Conservation (phyloP, 208 protist species). For the Leishmania guyanensis region DNA sequence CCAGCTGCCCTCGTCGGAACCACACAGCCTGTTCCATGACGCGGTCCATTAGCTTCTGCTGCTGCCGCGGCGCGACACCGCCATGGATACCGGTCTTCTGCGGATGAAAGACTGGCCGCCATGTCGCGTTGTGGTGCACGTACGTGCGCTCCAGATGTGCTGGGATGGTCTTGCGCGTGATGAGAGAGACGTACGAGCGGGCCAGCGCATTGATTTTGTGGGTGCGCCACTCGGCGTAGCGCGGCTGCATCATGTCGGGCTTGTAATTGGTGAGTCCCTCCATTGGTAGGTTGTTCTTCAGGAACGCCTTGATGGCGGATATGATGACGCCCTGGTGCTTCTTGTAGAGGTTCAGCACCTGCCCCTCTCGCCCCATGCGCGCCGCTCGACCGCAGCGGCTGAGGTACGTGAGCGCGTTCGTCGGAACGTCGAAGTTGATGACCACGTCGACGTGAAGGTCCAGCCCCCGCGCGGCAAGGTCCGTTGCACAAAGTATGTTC, state of each 20-base stretch:
- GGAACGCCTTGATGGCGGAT: constrained; percentile 60
- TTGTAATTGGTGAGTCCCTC: constrained; percentile 75
- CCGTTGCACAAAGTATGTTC: constrained; percentile 91
- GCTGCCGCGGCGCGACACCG: constrained; percentile 71
- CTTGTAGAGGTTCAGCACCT: constrained; percentile 73
- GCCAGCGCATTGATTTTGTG: constrained; percentile 78
- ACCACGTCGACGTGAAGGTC: constrained; percentile 88
- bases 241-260: constrained; percentile 64
- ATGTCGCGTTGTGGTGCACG: constrained; percentile 82
- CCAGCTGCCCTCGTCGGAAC: constrained; percentile 66
- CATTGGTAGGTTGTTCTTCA: constrained; percentile 51
- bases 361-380: constrained; percentile 74
- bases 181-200: constrained; percentile 80
- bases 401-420: constrained; percentile 77
- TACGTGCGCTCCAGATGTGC: constrained; percentile 81
- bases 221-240: constrained; percentile 81
- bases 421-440: constrained; percentile 89
- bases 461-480: constrained; percentile 84
- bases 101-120: constrained; percentile 77
- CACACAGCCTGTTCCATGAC: constrained; percentile 64
- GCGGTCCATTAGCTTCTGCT: constrained; percentile 77
- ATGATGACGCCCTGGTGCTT: constrained; percentile 83
- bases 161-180: constrained; percentile 83
- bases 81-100: constrained; percentile 57
- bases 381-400: constrained; percentile 71